Base-by-base conservation (phyloP, 768 basidiomycete genomes). In the Suillus subaureus region DNA sequence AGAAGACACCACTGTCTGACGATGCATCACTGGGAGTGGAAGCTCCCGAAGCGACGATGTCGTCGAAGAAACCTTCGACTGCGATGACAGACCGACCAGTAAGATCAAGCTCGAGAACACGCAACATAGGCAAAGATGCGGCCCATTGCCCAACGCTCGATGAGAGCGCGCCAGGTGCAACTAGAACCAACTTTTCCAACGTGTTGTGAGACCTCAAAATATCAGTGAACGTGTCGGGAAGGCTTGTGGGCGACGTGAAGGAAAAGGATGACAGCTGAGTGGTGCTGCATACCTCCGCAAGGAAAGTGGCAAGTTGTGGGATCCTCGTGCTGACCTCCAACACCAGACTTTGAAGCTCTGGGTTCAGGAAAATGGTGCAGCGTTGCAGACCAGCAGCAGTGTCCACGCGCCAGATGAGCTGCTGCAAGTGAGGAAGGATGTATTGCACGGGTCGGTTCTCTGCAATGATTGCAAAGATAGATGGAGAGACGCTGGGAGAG, bases 11-110 rank as follows among this genome's bases (percentile, higher is more conserved):
- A 70, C 89, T 91, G 75, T 93, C 91, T 49, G 84, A 88, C 61
- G 89, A 87, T 16, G 86, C 82, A 13, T 90, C 90, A 67, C 82
- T 86, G 7, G 91, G 92, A 15, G 91, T 90, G 35, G 85, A 85
- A 66, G 82, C 81, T n/a, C 91, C 92, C 1, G 91, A 91, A 49
- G 84, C 82, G 67, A 80, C 78, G 68, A 92, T 79, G 62, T 91
- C 87, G 72, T 88, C 87, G 74, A 93, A 93, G 76, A 93, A 93
- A 23, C 89, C 89, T 77, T 92, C 90, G n/a, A 92, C 88, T 0
- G 89, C 88, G 37, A 86, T 86, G 62, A 84, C 77, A 4, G 88
- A 85, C 64, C 89, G 81, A 63, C 87, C 89, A 0, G 90, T 86
- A 31, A 93, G 82, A 73, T 93, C 92, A 57, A 93, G 80, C 71